Conservation (phyloP, 2,329 filamentous ascomycete species). For the Xylariaceae sp. region DNA sequence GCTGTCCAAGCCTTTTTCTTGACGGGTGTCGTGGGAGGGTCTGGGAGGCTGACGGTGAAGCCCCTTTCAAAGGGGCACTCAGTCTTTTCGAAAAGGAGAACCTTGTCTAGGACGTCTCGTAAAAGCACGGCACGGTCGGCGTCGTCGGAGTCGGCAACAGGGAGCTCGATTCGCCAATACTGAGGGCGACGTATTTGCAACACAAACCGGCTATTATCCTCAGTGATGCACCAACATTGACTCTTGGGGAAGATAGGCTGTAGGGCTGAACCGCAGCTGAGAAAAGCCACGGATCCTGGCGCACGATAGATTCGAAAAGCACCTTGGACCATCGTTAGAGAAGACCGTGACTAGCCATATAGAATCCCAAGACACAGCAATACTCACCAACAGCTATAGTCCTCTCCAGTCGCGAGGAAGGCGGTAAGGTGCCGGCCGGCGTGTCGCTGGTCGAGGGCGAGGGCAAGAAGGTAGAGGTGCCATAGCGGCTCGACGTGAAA, state of each 20-base stretch:
- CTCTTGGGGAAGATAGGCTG: constrained; percentile 85
- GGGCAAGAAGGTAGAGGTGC: constrained; percentile 23
- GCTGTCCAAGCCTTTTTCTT: constrained; percentile 67
- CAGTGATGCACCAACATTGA: constrained; percentile 90
- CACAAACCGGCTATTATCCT: constrained; percentile 74
- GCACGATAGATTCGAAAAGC: constrained; percentile 79
- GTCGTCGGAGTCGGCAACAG: constrained; percentile 59
- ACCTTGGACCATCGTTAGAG: constrained; percentile 41
- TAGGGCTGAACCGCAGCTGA: constrained; percentile 77
- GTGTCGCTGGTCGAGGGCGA: constrained; percentile 30
- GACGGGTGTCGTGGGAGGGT: constrained; percentile 58
- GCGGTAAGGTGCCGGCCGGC: constrained; percentile 29
- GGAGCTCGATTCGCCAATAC: constrained; percentile 88
- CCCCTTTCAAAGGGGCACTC: constrained; percentile 76
- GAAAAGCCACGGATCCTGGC: constrained; percentile 77
- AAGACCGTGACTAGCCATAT: neutral
- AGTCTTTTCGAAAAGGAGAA: constrained; percentile 83
- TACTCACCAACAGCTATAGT: constrained; percentile 70
- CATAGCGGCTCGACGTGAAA: constrained; percentile 37
- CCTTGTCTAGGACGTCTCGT: constrained; percentile 62
- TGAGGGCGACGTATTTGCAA: constrained; percentile 75
- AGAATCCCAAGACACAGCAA: neutral
- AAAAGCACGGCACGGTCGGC: constrained; percentile 59
- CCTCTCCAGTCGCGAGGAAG: constrained; percentile 32
- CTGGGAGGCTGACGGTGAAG: constrained; percentile 70